These are phyloP conservation scores for Paraurostyla sp. DNA, from an alignment of 73 alveolate species.

Conservation along the genomic window DNA sequence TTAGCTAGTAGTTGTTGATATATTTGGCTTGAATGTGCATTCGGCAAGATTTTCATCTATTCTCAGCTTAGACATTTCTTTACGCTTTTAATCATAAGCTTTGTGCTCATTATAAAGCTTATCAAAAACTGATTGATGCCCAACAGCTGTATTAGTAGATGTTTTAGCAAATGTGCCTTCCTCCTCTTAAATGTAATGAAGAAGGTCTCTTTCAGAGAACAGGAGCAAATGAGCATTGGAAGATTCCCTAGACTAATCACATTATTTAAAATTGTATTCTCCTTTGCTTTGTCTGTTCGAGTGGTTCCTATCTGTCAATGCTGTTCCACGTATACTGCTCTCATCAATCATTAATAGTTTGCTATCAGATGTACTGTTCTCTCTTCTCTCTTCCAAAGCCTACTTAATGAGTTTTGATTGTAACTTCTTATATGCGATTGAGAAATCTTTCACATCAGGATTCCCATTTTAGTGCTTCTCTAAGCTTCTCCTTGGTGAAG, in stretches of 20 bases:
- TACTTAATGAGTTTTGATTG: background rate
- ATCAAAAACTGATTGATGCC: background rate
- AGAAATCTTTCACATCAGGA: background rate
- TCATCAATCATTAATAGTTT: background rate
- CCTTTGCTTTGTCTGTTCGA: too few species aligned
- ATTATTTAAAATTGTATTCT: too few species aligned
- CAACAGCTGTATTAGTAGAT: background rate
- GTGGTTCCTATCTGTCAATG: too few species aligned
- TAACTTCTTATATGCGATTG: background rate
- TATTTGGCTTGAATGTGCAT: conserved; percentile 35
- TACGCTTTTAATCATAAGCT: background rate
- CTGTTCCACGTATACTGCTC: background rate
- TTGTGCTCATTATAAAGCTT: conserved; percentile 1
- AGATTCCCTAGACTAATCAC: too few species aligned
- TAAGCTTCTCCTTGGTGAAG: background rate
- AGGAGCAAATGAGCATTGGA: too few species aligned
- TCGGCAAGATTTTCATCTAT: background rate
- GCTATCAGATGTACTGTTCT: background rate
- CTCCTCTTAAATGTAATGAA: background rate
- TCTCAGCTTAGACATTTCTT: background rate
- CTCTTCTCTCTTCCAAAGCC: background rate
- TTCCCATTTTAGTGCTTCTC: background rate
- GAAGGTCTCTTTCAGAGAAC: too few species aligned
- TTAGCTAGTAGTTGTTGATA: background rate
- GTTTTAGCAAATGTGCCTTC: background rate